Base-by-base conservation (phyloP, 2,329 filamentous ascomycete species). In the Scleromitrula shiraiana region DNA sequence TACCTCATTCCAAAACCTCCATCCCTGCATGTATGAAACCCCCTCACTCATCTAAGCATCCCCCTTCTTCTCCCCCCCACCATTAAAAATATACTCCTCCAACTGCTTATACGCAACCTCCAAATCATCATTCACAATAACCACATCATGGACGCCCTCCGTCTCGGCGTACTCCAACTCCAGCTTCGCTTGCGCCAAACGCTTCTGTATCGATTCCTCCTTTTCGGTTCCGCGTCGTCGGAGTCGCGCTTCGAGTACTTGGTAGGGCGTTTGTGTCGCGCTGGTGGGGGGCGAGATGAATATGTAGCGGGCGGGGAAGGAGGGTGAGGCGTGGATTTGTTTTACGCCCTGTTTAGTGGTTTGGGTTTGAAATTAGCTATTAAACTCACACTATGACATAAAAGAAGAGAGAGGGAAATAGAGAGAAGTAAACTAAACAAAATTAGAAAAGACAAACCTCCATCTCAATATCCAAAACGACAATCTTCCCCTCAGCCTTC, bases 391-490 rank as follows among this genome's bases (percentile, higher is more conserved):
- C n/a, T n/a, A n/a, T 33, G 41, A 36, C 37, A 30, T 44, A 27
- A 33, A 7, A 42, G 15, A 46, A 24, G 2, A 43, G 22, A 26
- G 46, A 40, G 24, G 4, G 33, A 37, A 37, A 9, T 37, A n/a
- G 27, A 7, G n/a, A 15, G 30, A 7, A 26, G 10, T n/a, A 15
- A 27, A 22, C n/a, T 7, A 19, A 27, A 35, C n/a, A 19, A 44
- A 22, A 12, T 26, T 10, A 43, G 37, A 37, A 40, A 26, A 8
- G 46, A 55, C 70, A 27, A 64, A 84, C 82, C 78, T 95, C 89
- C 88, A 96, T 95, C 75, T 96, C 91, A 64, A 96, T 97, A 66
- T 97, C 91, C 57, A 96, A 71, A 40, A 96, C 81, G 53, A 90
- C 91, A 35, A 89, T 79, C 61, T 75, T 76, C 15, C 82, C 83